Conservation (phyloP, 2,329 filamentous ascomycete species). For the Diaporthe destruens region DNA sequence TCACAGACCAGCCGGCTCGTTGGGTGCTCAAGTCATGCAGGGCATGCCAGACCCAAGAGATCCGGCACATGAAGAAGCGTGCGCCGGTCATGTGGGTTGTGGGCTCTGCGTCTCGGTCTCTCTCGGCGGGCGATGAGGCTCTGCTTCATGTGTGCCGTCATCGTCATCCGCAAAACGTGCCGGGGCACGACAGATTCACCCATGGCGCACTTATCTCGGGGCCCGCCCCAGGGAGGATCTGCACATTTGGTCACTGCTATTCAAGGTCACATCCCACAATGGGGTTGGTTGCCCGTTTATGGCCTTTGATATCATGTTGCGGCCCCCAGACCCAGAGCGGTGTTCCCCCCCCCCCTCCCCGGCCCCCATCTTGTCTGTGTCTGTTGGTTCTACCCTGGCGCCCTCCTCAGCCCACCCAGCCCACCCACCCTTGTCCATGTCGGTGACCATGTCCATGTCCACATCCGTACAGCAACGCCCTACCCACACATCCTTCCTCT, state of each 20-base stretch:
- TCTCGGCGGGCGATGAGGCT: conserved; percentile 22
- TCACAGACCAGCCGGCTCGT: conserved; percentile 2
- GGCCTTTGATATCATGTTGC: conserved; percentile 22
- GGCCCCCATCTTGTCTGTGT: conserved; percentile 22
- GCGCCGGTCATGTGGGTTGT: too few species aligned
- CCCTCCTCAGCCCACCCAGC: conserved; percentile 32
- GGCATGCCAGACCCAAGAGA: conserved; percentile 1
- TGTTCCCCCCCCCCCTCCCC: not conserved
- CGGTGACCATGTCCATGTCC: conserved; percentile 24
- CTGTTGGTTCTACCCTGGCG: conserved; percentile 33
- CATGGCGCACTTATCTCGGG: not conserved
- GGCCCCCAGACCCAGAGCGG: conserved; percentile 22
- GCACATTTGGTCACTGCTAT: conserved; percentile 8
- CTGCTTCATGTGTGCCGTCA: conserved; percentile 21
- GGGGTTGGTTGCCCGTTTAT: conserved; percentile 2
- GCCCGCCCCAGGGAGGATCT: conserved; percentile 10
- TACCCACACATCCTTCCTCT: conserved; percentile 25
- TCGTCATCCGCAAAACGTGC: conserved; percentile 15
- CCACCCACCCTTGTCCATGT: conserved; percentile 28
- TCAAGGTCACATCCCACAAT: conserved; percentile 17
- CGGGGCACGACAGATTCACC: not conserved
- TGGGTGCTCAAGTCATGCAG: not conserved
- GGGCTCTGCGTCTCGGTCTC: conserved; percentile 15
- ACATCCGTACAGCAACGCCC: conserved; percentile 25
- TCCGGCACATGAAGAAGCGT: not conserved